Base-by-base conservation (phyloP, 805 yeast species). In the Candida yuanshanica region DNA sequence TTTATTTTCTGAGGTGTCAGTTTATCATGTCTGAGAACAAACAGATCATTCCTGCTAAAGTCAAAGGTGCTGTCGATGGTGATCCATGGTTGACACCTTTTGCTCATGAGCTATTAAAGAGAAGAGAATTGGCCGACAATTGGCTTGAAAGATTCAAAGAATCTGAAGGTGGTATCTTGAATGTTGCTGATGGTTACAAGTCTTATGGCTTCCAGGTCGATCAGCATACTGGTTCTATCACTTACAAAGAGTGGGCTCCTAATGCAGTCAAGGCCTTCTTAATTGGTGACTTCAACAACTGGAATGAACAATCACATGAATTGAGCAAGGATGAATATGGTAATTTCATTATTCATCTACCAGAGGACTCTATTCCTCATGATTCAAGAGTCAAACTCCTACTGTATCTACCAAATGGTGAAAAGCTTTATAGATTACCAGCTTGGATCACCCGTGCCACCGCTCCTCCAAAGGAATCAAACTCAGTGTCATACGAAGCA, bases 41-140 rank as follows among this genome's bases (percentile, higher is more conserved):
- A 5, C 31, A 27, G 14, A 16, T 13, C 16, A 40, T 49, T 13
- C 55, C 56, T 13, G 35, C 34, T 4, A 40, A 42, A 11, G 57
- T 52, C 17, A 35, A 47, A 27, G 85, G 79, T 5, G 81, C 82
- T n/a, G 64, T 86, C 22, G 77, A 75, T 26, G 60, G 79, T 32
- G 99, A 91, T 55, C 93, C 96, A 1, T 91, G 89, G 85, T 70
- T 91, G 43, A 80, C 80, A 53, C 96, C 97, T 0, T 81, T 70
- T 60, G 71, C 80, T 11, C 69, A 68, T n/a, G 86, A 77, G 42
- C 66, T 91, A 33, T 75, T 76, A 3, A 75, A 79, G 42, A 76
- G 99, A 53, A 77, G 85, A 52, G 65, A 72, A 29, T 56, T 76
- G 12, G 88, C 89, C 27, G 74, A 75, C 46, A 69, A 77, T 33